These are phyloP conservation scores for Phoenix dactylifera DNA, from an alignment of 176 grass and related monocot species.

Conservation along the genomic window DNA sequence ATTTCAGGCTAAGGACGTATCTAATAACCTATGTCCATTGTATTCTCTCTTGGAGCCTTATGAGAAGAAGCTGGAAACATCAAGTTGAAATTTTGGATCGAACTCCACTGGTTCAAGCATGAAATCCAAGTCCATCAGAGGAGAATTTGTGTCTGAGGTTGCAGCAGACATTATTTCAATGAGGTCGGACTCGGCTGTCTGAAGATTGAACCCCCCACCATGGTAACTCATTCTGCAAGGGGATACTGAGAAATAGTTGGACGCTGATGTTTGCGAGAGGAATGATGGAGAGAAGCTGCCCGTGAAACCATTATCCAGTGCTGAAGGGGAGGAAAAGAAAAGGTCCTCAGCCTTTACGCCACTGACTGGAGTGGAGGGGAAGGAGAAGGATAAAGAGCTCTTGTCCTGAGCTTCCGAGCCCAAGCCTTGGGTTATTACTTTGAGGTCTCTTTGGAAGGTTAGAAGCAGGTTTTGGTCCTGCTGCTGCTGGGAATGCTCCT, in stretches of 20 bases:
- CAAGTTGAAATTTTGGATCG: slow-evolving; percentile 9
- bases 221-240: slow-evolving; percentile 20
- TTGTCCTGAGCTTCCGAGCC: slow-evolving; percentile 1
- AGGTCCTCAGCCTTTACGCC: too few relatives aligned
- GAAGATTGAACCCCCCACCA: neutral
- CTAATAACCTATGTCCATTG: neutral
- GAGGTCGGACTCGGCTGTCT: slow-evolving; percentile 14
- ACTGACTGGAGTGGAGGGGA: slow-evolving; percentile 1
- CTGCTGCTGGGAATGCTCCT: neutral
- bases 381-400: slow-evolving; percentile 2
- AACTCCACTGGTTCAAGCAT: slow-evolving; percentile 5
- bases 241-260: slow-evolving; percentile 6
- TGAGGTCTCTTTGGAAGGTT: neutral
- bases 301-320: slow-evolving; percentile 4
- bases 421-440: neutral
- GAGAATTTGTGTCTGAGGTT: slow-evolving; percentile 15
- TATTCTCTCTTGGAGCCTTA: neutral
- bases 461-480: neutral
- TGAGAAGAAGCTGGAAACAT: slow-evolving; percentile 14
- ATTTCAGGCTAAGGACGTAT: too few relatives aligned
- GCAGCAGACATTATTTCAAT: slow-evolving; percentile 2
- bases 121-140: slow-evolving; percentile 26
- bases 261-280: slow-evolving; percentile 11
- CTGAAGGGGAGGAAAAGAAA: slow-evolving; percentile 15
- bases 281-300: slow-evolving; percentile 6